phyloP scores from a whole-genome alignment of 2,329 filamentous ascomycete genomes.

The Zymoseptoria pseudotritici region DNA sequence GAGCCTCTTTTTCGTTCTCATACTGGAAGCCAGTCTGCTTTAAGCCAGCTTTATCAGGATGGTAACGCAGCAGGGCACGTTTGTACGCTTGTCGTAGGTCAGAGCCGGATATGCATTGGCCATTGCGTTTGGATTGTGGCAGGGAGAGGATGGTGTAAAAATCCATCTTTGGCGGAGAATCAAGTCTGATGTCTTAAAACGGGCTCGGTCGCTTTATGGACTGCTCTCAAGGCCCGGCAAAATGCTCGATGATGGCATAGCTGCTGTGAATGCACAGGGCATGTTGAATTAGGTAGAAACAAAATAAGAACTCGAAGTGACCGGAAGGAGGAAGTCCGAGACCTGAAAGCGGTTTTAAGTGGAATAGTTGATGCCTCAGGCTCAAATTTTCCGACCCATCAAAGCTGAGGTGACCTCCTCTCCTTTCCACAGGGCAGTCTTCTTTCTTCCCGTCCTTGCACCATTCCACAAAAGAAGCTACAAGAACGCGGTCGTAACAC shows the following conservation, averaged over 20 bases:
- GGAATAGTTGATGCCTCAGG: too few species aligned
- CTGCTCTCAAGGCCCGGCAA: neutral
- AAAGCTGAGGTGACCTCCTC: too few species aligned
- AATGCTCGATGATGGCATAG: neutral
- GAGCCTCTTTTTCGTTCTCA: constrained; percentile 12
- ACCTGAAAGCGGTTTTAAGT: too few species aligned
- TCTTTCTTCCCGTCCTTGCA: too few species aligned
- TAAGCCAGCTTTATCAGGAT: constrained; percentile 48
- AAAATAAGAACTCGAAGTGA: too few species aligned
- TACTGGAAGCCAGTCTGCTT: neutral
- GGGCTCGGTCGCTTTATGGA: neutral
- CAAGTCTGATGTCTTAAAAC: neutral
- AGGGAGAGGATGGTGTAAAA: constrained; percentile 27
- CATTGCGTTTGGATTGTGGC: constrained; percentile 10
- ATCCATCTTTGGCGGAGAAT: constrained; percentile 3
- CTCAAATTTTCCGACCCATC: too few species aligned
- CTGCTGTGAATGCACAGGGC: too few species aligned
- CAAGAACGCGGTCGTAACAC: too few species aligned
- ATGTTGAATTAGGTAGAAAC: too few species aligned
- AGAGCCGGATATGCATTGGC: constrained; percentile 14
- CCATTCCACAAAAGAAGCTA: too few species aligned
- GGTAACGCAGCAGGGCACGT: constrained; percentile 48
- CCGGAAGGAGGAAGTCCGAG: too few species aligned
- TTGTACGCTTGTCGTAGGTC: constrained; percentile 51
- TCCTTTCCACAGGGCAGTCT: too few species aligned